These are phyloP conservation scores for Termitomyces sp. DNA, from an alignment of 768 basidiomycete species.

Conservation along the genomic window DNA sequence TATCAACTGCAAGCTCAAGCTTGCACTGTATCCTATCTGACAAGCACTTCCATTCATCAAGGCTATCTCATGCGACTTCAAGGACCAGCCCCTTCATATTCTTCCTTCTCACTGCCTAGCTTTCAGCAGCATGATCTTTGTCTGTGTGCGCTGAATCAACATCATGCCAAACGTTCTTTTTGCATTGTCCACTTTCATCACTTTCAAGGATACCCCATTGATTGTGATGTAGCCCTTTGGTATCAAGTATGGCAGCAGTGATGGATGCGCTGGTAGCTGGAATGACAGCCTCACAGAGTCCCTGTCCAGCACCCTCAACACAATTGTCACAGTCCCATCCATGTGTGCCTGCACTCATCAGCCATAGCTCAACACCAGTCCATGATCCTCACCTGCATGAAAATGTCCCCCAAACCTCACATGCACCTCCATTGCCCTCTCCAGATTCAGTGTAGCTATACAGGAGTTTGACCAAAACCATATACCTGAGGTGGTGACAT, in stretches of 20 bases:
- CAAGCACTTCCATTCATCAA: conserved; percentile 96
- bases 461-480: conserved; percentile 54
- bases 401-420: conserved; percentile 95
- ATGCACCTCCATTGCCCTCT: conserved; percentile 92
- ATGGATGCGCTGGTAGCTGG: conserved; percentile 66
- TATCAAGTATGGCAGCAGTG: conserved; percentile 79
- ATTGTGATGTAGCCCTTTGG: conserved; percentile 94
- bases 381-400: conserved; percentile 71
- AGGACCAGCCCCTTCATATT: conserved; percentile 89
- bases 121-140: conserved; percentile 75
- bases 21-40: conserved; percentile 95
- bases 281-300: conserved; percentile 87
- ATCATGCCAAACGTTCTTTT: conserved; percentile 78
- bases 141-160: conserved; percentile 93
- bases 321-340: conserved; percentile 81
- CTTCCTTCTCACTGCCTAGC: conserved; percentile 88
- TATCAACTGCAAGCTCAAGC: conserved; percentile 91
- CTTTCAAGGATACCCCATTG: conserved; percentile 91
- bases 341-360: conserved; percentile 74
- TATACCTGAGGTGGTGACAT: conserved; percentile 61
- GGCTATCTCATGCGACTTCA: conserved; percentile 97
- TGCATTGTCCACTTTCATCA: conserved; percentile 74
- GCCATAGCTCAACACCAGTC: neutral
- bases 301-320: conserved; percentile 68
- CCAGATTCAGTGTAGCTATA: conserved; percentile 82